A percentile compares a stretch with the other conserved stretches of the same genome.
Evolutionary conservation across 306 rosid species (phyloP).

Genomic region (Hylodesmum podocarpum): DNA sequence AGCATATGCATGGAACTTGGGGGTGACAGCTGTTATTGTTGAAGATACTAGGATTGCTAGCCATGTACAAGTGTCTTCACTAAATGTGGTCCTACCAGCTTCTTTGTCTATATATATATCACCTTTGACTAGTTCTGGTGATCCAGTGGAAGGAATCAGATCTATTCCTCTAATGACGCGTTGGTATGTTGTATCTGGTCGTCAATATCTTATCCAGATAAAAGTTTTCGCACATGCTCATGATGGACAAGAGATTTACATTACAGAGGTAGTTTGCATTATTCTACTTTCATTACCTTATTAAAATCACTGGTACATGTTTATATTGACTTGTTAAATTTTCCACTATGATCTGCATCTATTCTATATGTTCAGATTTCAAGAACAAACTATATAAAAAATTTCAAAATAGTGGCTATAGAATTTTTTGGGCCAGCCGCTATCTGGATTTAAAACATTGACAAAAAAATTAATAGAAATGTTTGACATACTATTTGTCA

Average conservation of each 20-base stretch:
- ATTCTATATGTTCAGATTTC: not conserved
- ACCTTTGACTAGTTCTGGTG: conserved; percentile 60
- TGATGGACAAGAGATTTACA: conserved; percentile 73
- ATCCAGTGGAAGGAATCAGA: conserved; percentile 55
- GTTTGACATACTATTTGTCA: not conserved
- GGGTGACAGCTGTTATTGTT: conserved; percentile 66
- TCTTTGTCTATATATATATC: conserved; percentile 52
- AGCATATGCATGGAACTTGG: conserved; percentile 65
- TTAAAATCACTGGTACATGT: conserved; percentile 13
- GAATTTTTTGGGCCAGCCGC: no score
- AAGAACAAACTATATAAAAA: no score
- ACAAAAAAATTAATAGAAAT: not conserved
- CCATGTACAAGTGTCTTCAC: conserved; percentile 81
- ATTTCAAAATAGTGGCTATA: no score
- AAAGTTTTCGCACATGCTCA: conserved; percentile 74
- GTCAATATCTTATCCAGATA: conserved; percentile 77
- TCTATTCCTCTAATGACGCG: conserved; percentile 46
- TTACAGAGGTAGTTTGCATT: conserved; percentile 68
- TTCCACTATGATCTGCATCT: conserved; percentile 22
- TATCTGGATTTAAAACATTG: no score
- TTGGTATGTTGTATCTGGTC: conserved; percentile 80
- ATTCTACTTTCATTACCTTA: conserved; percentile 25
- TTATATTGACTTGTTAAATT: conserved; percentile 7
- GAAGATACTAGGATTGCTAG: conserved; percentile 89
- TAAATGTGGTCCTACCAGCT: conserved; percentile 81